phyloP scores from a whole-genome alignment of 1,139 yeast genomes.

The Candida sojae region DNA sequence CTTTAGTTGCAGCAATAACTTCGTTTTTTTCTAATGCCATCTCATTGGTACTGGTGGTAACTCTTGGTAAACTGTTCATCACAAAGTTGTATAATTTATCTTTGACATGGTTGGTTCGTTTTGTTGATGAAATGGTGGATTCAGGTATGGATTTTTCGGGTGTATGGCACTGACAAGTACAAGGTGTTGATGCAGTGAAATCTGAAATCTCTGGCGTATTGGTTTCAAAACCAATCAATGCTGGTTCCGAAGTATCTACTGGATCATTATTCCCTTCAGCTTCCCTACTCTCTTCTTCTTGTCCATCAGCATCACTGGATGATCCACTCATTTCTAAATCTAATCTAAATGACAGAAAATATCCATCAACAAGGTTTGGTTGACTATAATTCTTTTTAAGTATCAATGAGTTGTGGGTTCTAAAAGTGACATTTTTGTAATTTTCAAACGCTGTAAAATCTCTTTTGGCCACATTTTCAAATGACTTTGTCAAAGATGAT shows the following conservation, averaged over 20 bases:
- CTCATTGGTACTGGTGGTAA: constrained; percentile 6
- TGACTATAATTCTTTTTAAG: constrained; percentile 3
- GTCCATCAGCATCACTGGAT: neutral
- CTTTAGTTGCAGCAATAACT: neutral
- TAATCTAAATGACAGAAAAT: constrained; percentile 7
- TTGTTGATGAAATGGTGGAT: constrained; percentile 1
- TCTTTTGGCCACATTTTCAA: constrained; percentile 5
- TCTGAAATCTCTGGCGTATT: neutral
- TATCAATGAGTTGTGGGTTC: neutral
- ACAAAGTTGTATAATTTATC: constrained; percentile 11
- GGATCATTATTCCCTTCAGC: neutral
- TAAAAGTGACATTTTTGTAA: neutral
- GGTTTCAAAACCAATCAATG: neutral
- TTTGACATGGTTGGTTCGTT: constrained; percentile 6
- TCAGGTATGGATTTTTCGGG: constrained; percentile 1
- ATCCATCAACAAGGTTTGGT: constrained; percentile 7
- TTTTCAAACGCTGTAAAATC: constrained; percentile 1
- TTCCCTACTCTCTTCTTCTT: neutral
- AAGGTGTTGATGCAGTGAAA: constrained; percentile 3
- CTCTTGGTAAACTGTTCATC: constrained; percentile 6
- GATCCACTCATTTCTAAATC: constrained; percentile 4
- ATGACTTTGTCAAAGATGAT: neutral
- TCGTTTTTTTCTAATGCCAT: neutral
- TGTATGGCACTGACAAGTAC: constrained; percentile 10
- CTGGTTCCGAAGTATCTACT: neutral